Evolutionary conservation across 768 basidiomycete species (phyloP).

Genomic region (Amanita brunnescens): DNA sequence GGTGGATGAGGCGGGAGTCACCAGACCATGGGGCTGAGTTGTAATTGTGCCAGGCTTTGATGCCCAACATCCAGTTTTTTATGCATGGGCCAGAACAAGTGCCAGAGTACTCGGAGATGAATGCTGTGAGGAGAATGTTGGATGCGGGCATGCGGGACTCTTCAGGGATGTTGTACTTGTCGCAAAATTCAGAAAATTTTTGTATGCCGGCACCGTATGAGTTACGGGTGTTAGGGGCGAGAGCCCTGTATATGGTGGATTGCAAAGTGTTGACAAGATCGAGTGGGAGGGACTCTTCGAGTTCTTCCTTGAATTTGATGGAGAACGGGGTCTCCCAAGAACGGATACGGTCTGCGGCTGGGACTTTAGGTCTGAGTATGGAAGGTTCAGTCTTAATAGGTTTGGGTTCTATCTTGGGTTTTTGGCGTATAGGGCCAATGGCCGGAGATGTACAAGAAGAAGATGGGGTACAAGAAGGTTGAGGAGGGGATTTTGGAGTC

Average conservation of each 20-base stretch:
- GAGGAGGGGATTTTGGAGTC: neutral
- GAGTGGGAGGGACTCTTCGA: slow-evolving; percentile 7
- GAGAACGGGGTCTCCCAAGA: slow-evolving; percentile 15
- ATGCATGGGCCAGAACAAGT: slow-evolving; percentile 16
- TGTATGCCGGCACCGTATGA: slow-evolving; percentile 28
- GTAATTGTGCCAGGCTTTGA: slow-evolving; percentile 28
- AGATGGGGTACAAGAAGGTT: neutral
- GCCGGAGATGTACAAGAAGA: neutral
- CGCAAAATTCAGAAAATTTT: slow-evolving; percentile 29
- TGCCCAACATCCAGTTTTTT: slow-evolving; percentile 24
- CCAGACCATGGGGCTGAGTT: slow-evolving; percentile 28
- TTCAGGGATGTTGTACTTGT: slow-evolving; percentile 20
- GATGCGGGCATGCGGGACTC: slow-evolving; percentile 23
- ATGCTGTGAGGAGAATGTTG: slow-evolving; percentile 20
- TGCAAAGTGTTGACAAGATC: slow-evolving; percentile 3
- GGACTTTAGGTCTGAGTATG: slow-evolving; percentile 12
- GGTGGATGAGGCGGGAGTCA: slow-evolving; percentile 17
- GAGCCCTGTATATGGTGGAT: slow-evolving; percentile 9
- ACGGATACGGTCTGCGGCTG: slow-evolving; percentile 14
- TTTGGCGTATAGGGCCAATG: neutral
- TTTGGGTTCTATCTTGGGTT: slow-evolving; percentile 7
- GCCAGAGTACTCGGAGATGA: slow-evolving; percentile 15
- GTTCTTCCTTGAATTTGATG: neutral
- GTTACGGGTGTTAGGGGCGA: slow-evolving; percentile 14
- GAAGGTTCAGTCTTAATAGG: neutral